These are phyloP conservation scores for Paramecium sexaurelia DNA, from an alignment of 73 alveolate genomes.

Conservation along the genomic window DNA sequence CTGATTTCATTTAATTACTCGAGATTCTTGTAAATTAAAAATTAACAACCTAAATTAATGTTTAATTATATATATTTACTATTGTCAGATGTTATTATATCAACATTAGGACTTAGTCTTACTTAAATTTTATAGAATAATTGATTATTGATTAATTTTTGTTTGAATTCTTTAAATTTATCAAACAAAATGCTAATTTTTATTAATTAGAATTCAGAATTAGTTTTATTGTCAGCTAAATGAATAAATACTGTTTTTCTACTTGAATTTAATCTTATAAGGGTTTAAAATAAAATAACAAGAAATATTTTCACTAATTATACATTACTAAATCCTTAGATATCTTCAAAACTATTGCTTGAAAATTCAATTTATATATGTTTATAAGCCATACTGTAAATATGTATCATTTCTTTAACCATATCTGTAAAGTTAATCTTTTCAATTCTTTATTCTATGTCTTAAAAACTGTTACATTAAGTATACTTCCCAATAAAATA, in stretches of 20 bases:
- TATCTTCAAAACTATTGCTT: neutral
- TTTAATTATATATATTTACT: neutral
- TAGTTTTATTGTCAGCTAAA: neutral
- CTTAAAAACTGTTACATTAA: constrained; percentile 33
- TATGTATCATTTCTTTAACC: neutral
- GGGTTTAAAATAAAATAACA: neutral
- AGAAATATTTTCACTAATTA: neutral
- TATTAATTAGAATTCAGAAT: neutral
- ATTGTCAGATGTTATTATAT: neutral
- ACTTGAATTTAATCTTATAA: neutral
- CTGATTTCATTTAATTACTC: constrained; percentile 1
- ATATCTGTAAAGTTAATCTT: neutral
- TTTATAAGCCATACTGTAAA: neutral
- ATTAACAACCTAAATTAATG: neutral
- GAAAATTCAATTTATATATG: neutral
- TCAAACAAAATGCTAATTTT: neutral
- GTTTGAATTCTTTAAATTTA: neutral
- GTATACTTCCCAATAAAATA: constrained; percentile 34
- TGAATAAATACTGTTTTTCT: neutral
- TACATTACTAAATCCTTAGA: neutral
- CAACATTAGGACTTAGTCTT: neutral
- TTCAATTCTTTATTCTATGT: neutral
- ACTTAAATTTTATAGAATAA: constrained; percentile 32
- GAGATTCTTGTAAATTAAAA: neutral
- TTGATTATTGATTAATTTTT: neutral